phyloP scores from a whole-genome alignment of 768 basidiomycete species.

The Tubosaeta sp. region DNA sequence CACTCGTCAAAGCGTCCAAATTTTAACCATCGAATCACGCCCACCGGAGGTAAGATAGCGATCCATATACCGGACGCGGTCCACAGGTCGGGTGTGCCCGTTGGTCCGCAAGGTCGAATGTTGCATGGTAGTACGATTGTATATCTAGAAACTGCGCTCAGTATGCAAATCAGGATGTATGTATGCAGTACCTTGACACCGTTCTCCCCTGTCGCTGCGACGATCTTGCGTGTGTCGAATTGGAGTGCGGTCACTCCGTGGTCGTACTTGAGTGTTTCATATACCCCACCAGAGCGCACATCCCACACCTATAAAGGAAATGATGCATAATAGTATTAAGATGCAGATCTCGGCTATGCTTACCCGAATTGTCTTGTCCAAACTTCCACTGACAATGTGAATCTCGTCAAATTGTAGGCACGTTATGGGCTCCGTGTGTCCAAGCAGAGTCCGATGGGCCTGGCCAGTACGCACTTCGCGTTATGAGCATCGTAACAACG shows the following conservation, averaged over 20 bases:
- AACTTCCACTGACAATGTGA: slow-evolving; percentile 86
- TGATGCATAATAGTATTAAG: neutral
- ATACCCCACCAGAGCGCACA: slow-evolving; percentile 80
- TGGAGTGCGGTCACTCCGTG: slow-evolving; percentile 87
- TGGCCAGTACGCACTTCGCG: slow-evolving; percentile 94
- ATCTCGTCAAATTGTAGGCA: slow-evolving; percentile 96
- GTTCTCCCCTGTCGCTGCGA: slow-evolving; percentile 91
- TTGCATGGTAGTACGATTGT: slow-evolving; percentile 91
- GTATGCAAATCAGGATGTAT: neutral
- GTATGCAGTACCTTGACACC: slow-evolving; percentile 66
- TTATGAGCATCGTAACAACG: neutral
- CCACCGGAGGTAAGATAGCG: slow-evolving; percentile 90
- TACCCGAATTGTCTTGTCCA: slow-evolving; percentile 91
- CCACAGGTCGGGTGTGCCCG: slow-evolving; percentile 89
- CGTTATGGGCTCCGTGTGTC: slow-evolving; percentile 91
- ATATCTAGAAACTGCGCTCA: slow-evolving; percentile 52
- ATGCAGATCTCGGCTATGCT: slow-evolving; percentile 21
- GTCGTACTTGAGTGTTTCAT: slow-evolving; percentile 89
- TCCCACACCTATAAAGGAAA: slow-evolving; percentile 79
- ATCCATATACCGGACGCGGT: slow-evolving; percentile 92
- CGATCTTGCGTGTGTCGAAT: slow-evolving; percentile 91
- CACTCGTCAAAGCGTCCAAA: slow-evolving; percentile 77
- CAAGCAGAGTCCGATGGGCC: slow-evolving; percentile 86
- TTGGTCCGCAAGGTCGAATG: slow-evolving; percentile 81
- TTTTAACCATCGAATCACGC: slow-evolving; percentile 80